Conservation (phyloP, 805 yeast genomes). For the Kregervanrija pseudodelftensis region DNA sequence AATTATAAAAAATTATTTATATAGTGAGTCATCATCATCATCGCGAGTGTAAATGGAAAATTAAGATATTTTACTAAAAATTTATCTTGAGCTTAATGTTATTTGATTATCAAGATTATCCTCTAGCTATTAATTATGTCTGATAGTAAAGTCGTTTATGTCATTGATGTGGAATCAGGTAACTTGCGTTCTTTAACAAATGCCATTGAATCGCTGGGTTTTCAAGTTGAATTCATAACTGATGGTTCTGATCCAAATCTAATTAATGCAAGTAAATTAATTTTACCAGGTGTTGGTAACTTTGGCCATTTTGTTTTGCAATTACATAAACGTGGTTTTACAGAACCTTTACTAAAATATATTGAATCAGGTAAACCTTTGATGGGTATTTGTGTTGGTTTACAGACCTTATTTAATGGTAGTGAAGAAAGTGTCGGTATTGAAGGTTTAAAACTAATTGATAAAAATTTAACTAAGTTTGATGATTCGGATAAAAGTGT, state of each 20-base stretch:
- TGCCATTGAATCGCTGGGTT: constrained; percentile 77
- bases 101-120: neutral
- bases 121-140: neutral
- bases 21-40: neutral
- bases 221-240: constrained; percentile 53
- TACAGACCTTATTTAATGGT: constrained; percentile 73
- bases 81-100: neutral
- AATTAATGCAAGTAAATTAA: constrained; percentile 44
- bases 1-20: neutral
- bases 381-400: constrained; percentile 97
- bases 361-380: constrained; percentile 74
- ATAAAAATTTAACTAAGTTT: constrained; percentile 52
- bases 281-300: constrained; percentile 97
- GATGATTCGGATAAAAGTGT: constrained; percentile 65
- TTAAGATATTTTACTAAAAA: no score
- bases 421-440: constrained; percentile 65
- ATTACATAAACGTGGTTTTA: constrained; percentile 53
- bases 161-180: constrained; percentile 92
- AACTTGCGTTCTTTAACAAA: constrained; percentile 83
- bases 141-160: constrained; percentile 36
- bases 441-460: constrained; percentile 54
- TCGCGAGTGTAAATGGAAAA: no score
- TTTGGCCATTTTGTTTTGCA: constrained; percentile 88
- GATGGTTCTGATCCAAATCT: constrained; percentile 46
- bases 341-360: constrained; percentile 57